Evolutionary conservation across 1,284 basidiomycete species (phyloP).

Genomic region (Testicularia cyperi): DNA sequence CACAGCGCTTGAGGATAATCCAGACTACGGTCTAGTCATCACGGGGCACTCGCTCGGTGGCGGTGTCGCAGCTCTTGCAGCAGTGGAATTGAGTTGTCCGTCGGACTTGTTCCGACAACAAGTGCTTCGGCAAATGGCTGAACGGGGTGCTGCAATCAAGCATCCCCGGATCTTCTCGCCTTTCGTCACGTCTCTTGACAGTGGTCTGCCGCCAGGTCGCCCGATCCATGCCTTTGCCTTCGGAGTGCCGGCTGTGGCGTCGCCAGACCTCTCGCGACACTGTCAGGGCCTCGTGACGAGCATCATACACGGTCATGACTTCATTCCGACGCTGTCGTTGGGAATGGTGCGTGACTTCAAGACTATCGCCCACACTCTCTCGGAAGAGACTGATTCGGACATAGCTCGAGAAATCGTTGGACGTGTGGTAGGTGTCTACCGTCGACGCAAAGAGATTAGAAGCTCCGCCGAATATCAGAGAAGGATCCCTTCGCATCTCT

Average conservation of each 20-base stretch:
- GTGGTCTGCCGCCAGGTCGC: slow-evolving; percentile 63
- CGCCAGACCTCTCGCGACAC: slow-evolving; percentile 62
- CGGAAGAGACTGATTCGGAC: slow-evolving; percentile 38
- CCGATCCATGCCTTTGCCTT: slow-evolving; percentile 64
- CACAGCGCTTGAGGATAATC: slow-evolving; percentile 61
- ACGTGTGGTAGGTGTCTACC: slow-evolving; percentile 59
- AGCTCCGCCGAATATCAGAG: slow-evolving; percentile 6
- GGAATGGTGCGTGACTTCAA: slow-evolving; percentile 64
- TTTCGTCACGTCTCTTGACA: slow-evolving; percentile 62
- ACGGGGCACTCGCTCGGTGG: slow-evolving; percentile 64
- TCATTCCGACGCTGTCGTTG: slow-evolving; percentile 62
- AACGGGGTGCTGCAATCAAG: slow-evolving; percentile 7
- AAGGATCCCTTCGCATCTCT: slow-evolving; percentile 8
- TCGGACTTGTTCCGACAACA: slow-evolving; percentile 53
- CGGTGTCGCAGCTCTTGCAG: slow-evolving; percentile 63
- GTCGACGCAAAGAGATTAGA: slow-evolving; percentile 37
- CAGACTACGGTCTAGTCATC: slow-evolving; percentile 64
- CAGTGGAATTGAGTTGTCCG: slow-evolving; percentile 59
- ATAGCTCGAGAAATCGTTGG: slow-evolving; percentile 64
- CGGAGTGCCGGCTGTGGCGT: slow-evolving; percentile 49
- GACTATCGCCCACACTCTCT: slow-evolving; percentile 60
- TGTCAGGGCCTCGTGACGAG: slow-evolving; percentile 63
- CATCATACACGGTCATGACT: slow-evolving; percentile 62
- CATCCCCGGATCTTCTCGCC: slow-evolving; percentile 61
- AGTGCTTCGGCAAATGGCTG: slow-evolving; percentile 11